Evolutionary conservation across 2,329 filamentous ascomycete species (phyloP), one percentile per base, ranked within the genome.

Genomic region (Sclerotinia trifoliorum): DNA sequence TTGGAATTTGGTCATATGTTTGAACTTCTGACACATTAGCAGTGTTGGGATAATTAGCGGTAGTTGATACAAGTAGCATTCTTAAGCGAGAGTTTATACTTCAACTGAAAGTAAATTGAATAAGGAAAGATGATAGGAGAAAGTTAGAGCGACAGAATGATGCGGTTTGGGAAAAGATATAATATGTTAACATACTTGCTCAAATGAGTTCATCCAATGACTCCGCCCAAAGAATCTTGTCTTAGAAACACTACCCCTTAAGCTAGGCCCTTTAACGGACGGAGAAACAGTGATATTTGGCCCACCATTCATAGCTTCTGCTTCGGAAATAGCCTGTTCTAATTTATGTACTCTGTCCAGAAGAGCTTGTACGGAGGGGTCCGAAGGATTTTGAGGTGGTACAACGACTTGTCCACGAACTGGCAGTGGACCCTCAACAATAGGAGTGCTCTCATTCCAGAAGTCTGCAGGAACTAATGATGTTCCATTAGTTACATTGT

Each of bases 171-270:
- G 17, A 44, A 19, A 44, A 17, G 1, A 1, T 19, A 54, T 54
- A 11, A 42, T 1, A 63, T 42, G 26, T 35, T 8, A 32, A 49
- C 64, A 42, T 73, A 73, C 70, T 61, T 70, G 62, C 29, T 67
- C 62, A 29, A 72, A 66, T 5, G 68, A 69, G 32, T 58, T 57
- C 51, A 71, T 68, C 72, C 72, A 74, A 51, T 74, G 72, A 58
- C 65, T 73, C 24, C 68, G 68, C 32, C 73, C 73, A 64, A 68
- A 73, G 15, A 71, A 69, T 15, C 69, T 57, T 10, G 70, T 70
- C 42, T 74, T 73, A 44, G 68, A 70, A 32, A 71, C 13, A 56
- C 48, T 68, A 15, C 69, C 71, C 21, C 64, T 61, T 11, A 70
- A 24, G 24, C 67, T 63, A 39, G 67, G 56, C n/a, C 55, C 32